These are phyloP conservation scores for Phlebopus sp. DNA, from an alignment of 1,284 basidiomycete species.

Conservation along the genomic window DNA sequence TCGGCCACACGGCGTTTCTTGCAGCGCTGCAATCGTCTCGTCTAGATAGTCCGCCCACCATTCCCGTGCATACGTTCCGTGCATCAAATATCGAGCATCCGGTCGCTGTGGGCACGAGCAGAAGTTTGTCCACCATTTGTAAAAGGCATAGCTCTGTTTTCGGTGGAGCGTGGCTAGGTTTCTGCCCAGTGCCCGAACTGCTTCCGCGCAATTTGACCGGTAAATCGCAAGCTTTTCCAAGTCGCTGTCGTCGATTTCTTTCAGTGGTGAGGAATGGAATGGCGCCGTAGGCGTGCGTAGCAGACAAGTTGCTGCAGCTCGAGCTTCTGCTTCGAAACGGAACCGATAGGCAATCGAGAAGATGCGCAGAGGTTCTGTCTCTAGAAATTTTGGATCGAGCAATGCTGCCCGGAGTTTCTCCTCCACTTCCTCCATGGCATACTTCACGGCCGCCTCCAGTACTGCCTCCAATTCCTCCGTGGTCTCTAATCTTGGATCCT, in stretches of 20 bases:
- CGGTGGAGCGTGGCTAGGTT: slow-evolving; percentile 28
- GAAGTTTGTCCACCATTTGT: slow-evolving; percentile 28
- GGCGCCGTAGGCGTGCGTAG: slow-evolving; percentile 14
- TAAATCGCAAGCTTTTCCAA: slow-evolving; percentile 20
- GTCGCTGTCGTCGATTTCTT: slow-evolving; percentile 12
- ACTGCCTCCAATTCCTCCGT: slow-evolving; percentile 23
- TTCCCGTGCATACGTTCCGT: slow-evolving; percentile 26
- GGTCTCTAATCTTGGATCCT: slow-evolving; percentile 11
- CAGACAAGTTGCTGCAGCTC: slow-evolving; percentile 18
- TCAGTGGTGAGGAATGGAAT: background rate
- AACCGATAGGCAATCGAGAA: slow-evolving; percentile 36
- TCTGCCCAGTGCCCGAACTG: slow-evolving; percentile 19
- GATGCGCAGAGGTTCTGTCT: slow-evolving; percentile 31
- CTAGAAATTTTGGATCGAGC: slow-evolving; percentile 22
- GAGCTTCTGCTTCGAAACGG: slow-evolving; percentile 25
- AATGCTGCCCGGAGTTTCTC: slow-evolving; percentile 19
- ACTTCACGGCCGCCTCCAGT: slow-evolving; percentile 36
- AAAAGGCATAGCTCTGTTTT: slow-evolving; percentile 22
- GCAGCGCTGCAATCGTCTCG: slow-evolving; percentile 18
- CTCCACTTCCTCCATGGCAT: slow-evolving; percentile 36
- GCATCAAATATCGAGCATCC: slow-evolving; percentile 24
- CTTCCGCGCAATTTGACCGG: slow-evolving; percentile 20
- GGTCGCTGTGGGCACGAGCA: slow-evolving; percentile 22
- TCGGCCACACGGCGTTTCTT: slow-evolving; percentile 23
- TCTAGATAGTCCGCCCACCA: slow-evolving; percentile 34